These are phyloP conservation scores for Fusarium sp. DNA, from an alignment of 2,329 filamentous ascomycete genomes.

Conservation along the genomic window DNA sequence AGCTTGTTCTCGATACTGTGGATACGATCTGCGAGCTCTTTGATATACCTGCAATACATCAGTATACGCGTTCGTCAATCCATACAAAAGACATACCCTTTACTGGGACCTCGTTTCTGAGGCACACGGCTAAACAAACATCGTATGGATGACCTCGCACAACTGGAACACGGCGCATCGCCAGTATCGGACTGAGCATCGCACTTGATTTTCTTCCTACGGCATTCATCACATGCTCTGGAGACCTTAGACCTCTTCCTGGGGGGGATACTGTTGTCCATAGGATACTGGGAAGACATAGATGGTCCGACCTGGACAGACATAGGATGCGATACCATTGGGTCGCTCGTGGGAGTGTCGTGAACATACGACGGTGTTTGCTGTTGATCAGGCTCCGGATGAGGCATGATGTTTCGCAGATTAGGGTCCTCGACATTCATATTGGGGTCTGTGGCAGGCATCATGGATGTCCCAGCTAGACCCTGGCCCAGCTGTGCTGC, in stretches of 20 bases:
- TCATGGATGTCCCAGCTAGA: constrained; percentile 61
- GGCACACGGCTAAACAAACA: constrained; percentile 90
- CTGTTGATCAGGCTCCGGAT: constrained; percentile 55
- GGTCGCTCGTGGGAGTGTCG: constrained; percentile 52
- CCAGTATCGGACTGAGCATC: constrained; percentile 82
- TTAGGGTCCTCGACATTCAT: constrained; percentile 58
- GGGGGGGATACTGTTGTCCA: constrained; percentile 71
- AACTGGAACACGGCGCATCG: constrained; percentile 83
- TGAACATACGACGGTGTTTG: constrained; percentile 54
- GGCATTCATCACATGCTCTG: constrained; percentile 88
- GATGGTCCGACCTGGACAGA: constrained; percentile 53
- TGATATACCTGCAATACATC: constrained; percentile 76
- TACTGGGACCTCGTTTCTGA: constrained; percentile 89
- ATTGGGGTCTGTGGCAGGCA: constrained; percentile 60
- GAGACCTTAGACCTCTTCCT: constrained; percentile 88
- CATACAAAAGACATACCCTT: constrained; percentile 70
- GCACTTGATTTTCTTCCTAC: constrained; percentile 90
- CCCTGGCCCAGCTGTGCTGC: constrained; percentile 69
- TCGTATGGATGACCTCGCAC: constrained; percentile 77
- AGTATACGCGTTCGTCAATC: background rate
- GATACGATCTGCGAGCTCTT: constrained; percentile 87
- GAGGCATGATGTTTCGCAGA: constrained; percentile 59
- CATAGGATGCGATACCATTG: constrained; percentile 53
- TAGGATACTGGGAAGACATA: constrained; percentile 54
- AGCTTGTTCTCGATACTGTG: constrained; percentile 85